A percentile compares a stretch with the other conserved stretches of the same genome.
Conservation (phyloP, 257 asterid species). For the Solanum dulcamara region DNA sequence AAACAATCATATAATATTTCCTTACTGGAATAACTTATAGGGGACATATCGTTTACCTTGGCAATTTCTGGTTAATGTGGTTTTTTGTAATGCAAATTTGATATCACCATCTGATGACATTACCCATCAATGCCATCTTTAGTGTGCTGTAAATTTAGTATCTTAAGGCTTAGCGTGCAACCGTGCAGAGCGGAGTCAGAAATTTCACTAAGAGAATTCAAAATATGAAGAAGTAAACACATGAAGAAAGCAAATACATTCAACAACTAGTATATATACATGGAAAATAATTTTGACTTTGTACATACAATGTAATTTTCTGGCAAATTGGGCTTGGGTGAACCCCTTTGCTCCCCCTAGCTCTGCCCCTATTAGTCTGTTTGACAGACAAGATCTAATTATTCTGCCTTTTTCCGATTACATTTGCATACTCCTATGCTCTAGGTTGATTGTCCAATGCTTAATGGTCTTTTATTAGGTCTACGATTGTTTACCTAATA, state of each 20-base stretch:
- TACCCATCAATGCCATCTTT: background rate
- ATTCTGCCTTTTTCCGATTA: background rate
- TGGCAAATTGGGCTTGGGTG: background rate
- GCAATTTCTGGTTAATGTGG: background rate
- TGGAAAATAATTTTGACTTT: background rate
- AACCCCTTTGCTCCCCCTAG: background rate
- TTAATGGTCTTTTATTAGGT: background rate
- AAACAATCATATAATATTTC: background rate
- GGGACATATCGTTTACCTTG: background rate
- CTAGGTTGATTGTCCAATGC: background rate
- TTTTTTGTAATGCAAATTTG: background rate
- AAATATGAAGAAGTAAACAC: background rate
- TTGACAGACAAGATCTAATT: background rate
- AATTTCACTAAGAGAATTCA: background rate
- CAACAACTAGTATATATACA: background rate
- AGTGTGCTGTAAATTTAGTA: background rate
- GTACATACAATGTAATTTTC: background rate
- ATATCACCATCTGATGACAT: background rate
- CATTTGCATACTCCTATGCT: background rate
- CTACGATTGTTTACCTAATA: background rate
- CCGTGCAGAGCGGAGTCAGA: background rate
- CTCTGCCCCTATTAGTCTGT: background rate
- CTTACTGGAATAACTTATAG: background rate
- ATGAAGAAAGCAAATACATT: background rate
- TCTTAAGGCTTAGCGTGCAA: background rate